Conservation (phyloP, 768 basidiomycete genomes). For the Clavulina sp. region DNA sequence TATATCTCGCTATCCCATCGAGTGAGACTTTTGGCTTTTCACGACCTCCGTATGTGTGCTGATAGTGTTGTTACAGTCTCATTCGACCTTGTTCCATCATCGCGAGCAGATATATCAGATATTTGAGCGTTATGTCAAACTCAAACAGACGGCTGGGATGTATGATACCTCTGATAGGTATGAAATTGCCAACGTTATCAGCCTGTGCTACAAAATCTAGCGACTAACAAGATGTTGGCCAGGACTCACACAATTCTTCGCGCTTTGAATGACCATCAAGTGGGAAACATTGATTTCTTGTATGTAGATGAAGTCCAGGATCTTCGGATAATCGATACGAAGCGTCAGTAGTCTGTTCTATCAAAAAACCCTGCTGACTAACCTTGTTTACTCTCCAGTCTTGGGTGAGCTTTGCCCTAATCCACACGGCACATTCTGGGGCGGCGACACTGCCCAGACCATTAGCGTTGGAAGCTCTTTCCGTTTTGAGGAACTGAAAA, state of each 20-base stretch:
- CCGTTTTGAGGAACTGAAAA: slow-evolving; percentile 50
- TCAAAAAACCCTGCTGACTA: background rate
- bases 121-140: slow-evolving; percentile 33
- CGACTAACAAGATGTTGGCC: background rate
- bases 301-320: slow-evolving; percentile 66
- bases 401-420: slow-evolving; percentile 45
- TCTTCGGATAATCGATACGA: slow-evolving; percentile 44
- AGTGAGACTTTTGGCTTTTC: background rate
- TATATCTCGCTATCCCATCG: slow-evolving; percentile 21
- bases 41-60: background rate
- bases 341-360: slow-evolving; percentile 26
- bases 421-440: slow-evolving; percentile 55
- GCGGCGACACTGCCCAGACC: slow-evolving; percentile 65
- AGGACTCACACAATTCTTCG: slow-evolving; percentile 36
- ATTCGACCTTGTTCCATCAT: slow-evolving; percentile 36
- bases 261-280: slow-evolving; percentile 17
- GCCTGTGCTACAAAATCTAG: background rate
- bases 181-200: background rate
- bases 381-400: slow-evolving; percentile 24
- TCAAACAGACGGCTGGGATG: slow-evolving; percentile 27
- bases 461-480: slow-evolving; percentile 60
- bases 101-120: slow-evolving; percentile 33
- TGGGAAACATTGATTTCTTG: slow-evolving; percentile 34
- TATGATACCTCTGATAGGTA: slow-evolving; percentile 36
- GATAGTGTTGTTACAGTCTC: slow-evolving; percentile 10